Percentiles rank a stretch among this genome's conserved stretches.
Conservation (phyloP, 2,329 filamentous ascomycete genomes). For the Aureobasidium musti region DNA sequence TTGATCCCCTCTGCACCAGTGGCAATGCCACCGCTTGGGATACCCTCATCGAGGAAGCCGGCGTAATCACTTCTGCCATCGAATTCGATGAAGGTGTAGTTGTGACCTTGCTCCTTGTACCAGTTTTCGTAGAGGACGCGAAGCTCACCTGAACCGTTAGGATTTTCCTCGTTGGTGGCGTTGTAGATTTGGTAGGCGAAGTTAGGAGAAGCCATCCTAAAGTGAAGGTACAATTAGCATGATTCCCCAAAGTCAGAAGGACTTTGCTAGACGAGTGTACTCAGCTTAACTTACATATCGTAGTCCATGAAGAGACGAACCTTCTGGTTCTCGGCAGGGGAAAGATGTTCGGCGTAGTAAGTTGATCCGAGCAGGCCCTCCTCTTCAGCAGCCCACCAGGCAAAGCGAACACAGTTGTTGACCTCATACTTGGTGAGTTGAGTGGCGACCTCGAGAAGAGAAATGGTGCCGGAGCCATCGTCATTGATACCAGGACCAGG, state of each 20-base stretch:
- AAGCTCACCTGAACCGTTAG: constrained; percentile 66
- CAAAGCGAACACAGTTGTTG: constrained; percentile 69
- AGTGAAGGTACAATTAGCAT: too few species aligned
- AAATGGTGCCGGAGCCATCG: constrained; percentile 68
- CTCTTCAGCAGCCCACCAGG: constrained; percentile 66
- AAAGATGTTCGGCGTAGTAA: constrained; percentile 57
- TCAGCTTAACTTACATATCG: too few species aligned
- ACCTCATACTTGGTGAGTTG: constrained; percentile 70
- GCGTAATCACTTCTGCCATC: constrained; percentile 80
- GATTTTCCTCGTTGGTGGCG: constrained; percentile 34
- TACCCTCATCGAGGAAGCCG: constrained; percentile 65
- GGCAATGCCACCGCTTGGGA: constrained; percentile 73
- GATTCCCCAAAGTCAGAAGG: too few species aligned
- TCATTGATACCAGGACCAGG: constrained; percentile 74
- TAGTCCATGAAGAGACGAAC: constrained; percentile 70
- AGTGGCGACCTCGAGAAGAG: constrained; percentile 60
- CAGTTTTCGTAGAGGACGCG: constrained; percentile 65
- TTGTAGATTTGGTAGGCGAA: constrained; percentile 60
- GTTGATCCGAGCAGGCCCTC: constrained; percentile 63
- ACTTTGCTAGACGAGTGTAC: too few species aligned
- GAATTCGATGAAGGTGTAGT: constrained; percentile 71
- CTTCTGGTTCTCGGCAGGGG: constrained; percentile 56
- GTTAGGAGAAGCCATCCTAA: constrained; percentile 66
- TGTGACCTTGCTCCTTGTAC: constrained; percentile 63
- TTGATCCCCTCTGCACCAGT: constrained; percentile 78